Conservation (phyloP, 371 early-diverging fungal genomes). For the Apophysomyces variabilis region DNA sequence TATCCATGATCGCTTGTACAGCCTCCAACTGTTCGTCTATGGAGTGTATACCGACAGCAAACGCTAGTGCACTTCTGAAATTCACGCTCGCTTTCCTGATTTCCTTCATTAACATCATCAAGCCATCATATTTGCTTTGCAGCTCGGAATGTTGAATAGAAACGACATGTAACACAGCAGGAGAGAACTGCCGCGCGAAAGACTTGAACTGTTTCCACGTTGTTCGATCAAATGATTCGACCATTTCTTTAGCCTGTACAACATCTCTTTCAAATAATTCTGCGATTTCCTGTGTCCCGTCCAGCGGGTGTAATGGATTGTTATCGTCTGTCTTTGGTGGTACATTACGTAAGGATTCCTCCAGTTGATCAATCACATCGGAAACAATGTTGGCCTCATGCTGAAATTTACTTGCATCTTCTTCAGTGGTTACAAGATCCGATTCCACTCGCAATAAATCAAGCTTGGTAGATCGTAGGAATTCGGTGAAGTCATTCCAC, state of each 20-base stretch:
- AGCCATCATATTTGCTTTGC: slow-evolving; percentile 13
- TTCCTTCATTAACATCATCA: neutral
- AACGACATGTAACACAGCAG: slow-evolving; percentile 12
- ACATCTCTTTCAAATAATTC: slow-evolving; percentile 27
- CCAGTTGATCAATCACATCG: slow-evolving; percentile 13
- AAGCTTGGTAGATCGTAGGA: slow-evolving; percentile 41
- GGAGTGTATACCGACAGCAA: slow-evolving; percentile 42
- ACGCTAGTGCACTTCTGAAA: slow-evolving; percentile 31
- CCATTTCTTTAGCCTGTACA: neutral
- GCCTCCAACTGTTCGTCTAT: slow-evolving; percentile 47
- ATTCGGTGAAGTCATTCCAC: slow-evolving; percentile 43
- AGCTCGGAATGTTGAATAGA: slow-evolving; percentile 9
- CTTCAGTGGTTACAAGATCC: slow-evolving; percentile 38
- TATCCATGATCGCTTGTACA: slow-evolving; percentile 40
- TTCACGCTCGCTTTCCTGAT: slow-evolving; percentile 5
- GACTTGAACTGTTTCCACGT: slow-evolving; percentile 19
- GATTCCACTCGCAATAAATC: slow-evolving; percentile 37
- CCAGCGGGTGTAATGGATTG: slow-evolving; percentile 39
- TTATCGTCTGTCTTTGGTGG: slow-evolving; percentile 13
- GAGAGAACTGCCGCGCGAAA: neutral
- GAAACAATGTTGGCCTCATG: slow-evolving; percentile 21
- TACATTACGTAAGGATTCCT: neutral
- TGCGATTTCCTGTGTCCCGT: slow-evolving; percentile 31
- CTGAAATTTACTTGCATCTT: slow-evolving; percentile 29
- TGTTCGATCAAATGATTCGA: slow-evolving; percentile 11